These are phyloP conservation scores for Passiflora organensis DNA, from an alignment of 345 rosid genomes.

Conservation along the genomic window DNA sequence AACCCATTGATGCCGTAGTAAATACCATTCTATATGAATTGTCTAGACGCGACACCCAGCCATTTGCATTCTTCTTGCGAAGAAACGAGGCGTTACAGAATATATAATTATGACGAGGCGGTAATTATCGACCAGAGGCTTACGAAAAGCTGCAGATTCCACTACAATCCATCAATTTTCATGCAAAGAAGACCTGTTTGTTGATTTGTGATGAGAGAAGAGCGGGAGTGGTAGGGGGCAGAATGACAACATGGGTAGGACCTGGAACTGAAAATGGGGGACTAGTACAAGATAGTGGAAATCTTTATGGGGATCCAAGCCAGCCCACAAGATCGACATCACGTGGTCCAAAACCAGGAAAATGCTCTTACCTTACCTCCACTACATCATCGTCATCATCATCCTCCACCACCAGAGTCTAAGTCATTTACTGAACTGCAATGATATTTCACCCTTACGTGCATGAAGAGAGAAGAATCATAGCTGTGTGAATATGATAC, in stretches of 20 bases:
- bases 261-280: conserved; percentile 2
- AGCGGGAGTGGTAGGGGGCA: not conserved
- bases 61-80: no score
- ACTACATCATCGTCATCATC: not conserved
- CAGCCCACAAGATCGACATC: conserved; percentile 35
- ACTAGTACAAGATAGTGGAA: conserved; percentile 32
- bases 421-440: conserved; percentile 1
- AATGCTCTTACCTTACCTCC: not conserved
- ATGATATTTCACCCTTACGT: conserved; percentile 11
- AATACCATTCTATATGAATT: no score
- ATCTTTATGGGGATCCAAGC: conserved; percentile 54
- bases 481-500: no score
- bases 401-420: conserved; percentile 11
- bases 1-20: no score
- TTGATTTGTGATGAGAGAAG: no score
- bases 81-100: no score
- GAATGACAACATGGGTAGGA: conserved; percentile 9
- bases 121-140: no score
- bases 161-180: no score
- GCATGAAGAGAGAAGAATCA: conserved; percentile 18
- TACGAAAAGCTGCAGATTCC: no score
- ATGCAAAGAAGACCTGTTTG: no score
- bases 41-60: no score
- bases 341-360: conserved; percentile 18
- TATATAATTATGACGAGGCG: no score